phyloP scores from a whole-genome alignment of 192 early-diverging fungal genomes.

The Chytriomyces hyalinus region DNA sequence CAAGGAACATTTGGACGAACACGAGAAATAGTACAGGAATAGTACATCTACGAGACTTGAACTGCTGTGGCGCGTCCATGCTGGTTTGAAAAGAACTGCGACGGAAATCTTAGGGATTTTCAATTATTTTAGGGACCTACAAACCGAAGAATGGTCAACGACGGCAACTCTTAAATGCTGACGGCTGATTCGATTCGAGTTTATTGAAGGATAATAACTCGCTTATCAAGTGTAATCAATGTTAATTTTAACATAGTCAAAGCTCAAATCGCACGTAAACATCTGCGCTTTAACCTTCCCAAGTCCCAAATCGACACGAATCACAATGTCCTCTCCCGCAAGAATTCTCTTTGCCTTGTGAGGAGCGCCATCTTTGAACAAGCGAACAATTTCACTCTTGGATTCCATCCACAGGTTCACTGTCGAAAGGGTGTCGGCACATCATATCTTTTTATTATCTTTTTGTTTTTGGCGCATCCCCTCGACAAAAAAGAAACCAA shows the following conservation, averaged over 20 bases:
- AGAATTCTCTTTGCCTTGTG: slow-evolving; percentile 62
- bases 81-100: no score
- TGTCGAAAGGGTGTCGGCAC: no score
- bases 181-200: no score
- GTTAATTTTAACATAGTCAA: slow-evolving; percentile 94
- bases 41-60: not conserved
- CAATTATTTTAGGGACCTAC: no score
- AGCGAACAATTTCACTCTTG: slow-evolving; percentile 57
- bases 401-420: slow-evolving; percentile 77
- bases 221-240: slow-evolving; percentile 69
- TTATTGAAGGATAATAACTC: no score
- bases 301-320: slow-evolving; percentile 78
- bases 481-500: no score
- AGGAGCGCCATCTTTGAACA: slow-evolving; percentile 84
- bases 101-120: no score
- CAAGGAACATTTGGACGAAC: slow-evolving; percentile 3
- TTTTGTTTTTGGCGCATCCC: no score
- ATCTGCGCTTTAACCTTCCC: slow-evolving; percentile 78
- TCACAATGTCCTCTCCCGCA: slow-evolving; percentile 80
- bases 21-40: slow-evolving; percentile 3
- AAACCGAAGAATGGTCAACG: no score
- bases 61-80: not conserved
- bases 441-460: no score
- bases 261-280: slow-evolving; percentile 95
- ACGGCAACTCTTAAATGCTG: no score